Conservation (phyloP, 2,329 filamentous ascomycete species). For the Verticillium longisporum region DNA sequence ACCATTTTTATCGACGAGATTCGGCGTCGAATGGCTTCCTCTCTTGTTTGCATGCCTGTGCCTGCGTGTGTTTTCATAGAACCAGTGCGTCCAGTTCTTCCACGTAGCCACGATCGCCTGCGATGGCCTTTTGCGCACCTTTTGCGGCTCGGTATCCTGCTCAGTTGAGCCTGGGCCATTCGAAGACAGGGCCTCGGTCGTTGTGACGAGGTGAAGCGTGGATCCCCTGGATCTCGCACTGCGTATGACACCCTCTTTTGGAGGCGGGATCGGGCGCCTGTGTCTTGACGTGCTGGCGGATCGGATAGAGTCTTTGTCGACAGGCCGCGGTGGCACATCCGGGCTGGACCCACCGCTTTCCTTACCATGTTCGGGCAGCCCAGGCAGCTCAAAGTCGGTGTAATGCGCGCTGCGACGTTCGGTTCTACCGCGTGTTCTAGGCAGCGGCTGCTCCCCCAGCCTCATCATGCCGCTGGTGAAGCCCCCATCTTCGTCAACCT, state of each 20-base stretch:
- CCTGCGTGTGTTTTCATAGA: conserved; percentile 50
- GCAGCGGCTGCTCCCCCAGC: conserved; percentile 39
- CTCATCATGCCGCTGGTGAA: conserved; percentile 36
- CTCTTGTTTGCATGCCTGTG: conserved; percentile 41
- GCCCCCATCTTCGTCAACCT: conserved; percentile 71
- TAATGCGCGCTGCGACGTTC: conserved; percentile 67
- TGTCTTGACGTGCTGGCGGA: conserved; percentile 72
- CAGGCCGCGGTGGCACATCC: conserved; percentile 57
- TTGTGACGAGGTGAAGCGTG: conserved; percentile 78
- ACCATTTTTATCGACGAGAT: conserved; percentile 44
- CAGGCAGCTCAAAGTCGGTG: conserved; percentile 66
- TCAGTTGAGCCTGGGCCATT: conserved; percentile 15
- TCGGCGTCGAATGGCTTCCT: conserved; percentile 52
- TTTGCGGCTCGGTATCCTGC: conserved; percentile 28
- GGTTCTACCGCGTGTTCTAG: conserved; percentile 68
- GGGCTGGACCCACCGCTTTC: conserved; percentile 35
- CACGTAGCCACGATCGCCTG: conserved; percentile 53
- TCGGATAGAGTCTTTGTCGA: conserved; percentile 72
- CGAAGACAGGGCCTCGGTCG: conserved; percentile 41
- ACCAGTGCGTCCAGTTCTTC: conserved; percentile 60
- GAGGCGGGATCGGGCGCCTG: conserved; percentile 70
- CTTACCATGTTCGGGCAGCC: conserved; percentile 57
- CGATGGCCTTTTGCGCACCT: conserved; percentile 49
- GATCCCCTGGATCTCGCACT: conserved; percentile 72
- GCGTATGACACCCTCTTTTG: conserved; percentile 69